Evolutionary conservation across 2,329 filamentous ascomycete species (phyloP).

Genomic region (Nigrograna mackinnonii): DNA sequence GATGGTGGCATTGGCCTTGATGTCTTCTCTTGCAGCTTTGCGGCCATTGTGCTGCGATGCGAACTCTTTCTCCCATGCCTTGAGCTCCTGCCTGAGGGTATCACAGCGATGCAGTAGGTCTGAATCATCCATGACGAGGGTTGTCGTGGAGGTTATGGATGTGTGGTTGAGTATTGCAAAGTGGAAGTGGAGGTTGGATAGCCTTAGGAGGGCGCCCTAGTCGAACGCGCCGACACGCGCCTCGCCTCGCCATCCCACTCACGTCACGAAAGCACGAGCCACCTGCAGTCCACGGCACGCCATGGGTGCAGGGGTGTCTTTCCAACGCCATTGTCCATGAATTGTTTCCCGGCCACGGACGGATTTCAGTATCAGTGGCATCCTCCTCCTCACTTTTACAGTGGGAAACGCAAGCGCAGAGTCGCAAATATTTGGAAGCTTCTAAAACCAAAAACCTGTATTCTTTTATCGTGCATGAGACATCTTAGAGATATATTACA

Average conservation of each 20-base stretch:
- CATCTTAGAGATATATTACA: constrained; percentile 44
- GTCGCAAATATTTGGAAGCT: too few relatives aligned
- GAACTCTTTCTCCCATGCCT: constrained; percentile 75
- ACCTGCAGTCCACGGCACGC: too few relatives aligned
- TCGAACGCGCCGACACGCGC: constrained; percentile 34
- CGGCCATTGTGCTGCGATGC: constrained; percentile 63
- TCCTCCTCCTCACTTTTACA: too few relatives aligned
- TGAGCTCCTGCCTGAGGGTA: constrained; percentile 78
- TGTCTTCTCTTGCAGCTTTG: constrained; percentile 74
- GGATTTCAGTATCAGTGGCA: neutral
- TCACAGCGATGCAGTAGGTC: constrained; percentile 69
- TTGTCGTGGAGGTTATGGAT: too few relatives aligned
- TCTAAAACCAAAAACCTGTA: constrained; percentile 13
- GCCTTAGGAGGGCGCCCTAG: too few relatives aligned
- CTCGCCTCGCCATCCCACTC: neutral
- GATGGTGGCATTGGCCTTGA: constrained; percentile 73
- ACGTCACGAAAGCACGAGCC: constrained; percentile 9
- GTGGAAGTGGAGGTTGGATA: constrained; percentile 17
- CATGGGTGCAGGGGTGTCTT: too few relatives aligned
- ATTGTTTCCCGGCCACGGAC: constrained; percentile 1
- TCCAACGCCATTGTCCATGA: too few relatives aligned
- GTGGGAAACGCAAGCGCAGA: too few relatives aligned
- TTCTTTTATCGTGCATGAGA: constrained; percentile 27
- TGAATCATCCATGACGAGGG: constrained; percentile 26
- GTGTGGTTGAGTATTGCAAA: constrained; percentile 10